These are phyloP conservation scores for Citrus reticulata DNA, from an alignment of 345 rosid species.

Conservation along the genomic window DNA sequence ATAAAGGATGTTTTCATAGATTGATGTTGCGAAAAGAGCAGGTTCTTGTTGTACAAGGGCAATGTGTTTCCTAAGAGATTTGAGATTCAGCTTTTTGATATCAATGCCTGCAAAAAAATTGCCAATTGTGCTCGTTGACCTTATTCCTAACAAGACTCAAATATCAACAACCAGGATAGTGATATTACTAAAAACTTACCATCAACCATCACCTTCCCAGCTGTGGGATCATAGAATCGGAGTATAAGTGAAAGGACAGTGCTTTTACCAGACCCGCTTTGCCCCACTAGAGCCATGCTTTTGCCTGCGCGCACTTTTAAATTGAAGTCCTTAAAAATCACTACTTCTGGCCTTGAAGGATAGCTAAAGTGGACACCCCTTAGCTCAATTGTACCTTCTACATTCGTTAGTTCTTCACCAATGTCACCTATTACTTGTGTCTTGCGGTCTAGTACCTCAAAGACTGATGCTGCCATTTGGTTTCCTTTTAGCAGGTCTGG, in stretches of 20 bases:
- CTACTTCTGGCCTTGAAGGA: conserved; percentile 84
- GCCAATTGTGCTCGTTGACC: not conserved
- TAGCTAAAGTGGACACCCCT: conserved; percentile 70
- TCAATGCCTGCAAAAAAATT: conserved; percentile 51
- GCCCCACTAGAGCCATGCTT: conserved; percentile 93
- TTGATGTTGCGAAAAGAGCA: conserved; percentile 81
- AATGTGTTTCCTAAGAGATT: conserved; percentile 68
- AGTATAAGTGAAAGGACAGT: conserved; percentile 82
- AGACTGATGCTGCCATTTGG: conserved; percentile 90
- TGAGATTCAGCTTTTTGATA: conserved; percentile 62
- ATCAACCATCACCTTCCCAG: conserved; percentile 81
- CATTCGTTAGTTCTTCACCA: conserved; percentile 57
- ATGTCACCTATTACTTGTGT: conserved; percentile 59
- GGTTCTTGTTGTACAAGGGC: conserved; percentile 96
- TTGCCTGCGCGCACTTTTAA: conserved; percentile 62
- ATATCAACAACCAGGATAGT: not conserved
- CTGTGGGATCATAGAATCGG: conserved; percentile 83
- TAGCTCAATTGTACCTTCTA: conserved; percentile 75
- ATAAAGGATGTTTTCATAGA: conserved; percentile 82
- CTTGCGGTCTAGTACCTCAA: conserved; percentile 76
- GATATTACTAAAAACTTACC: conserved; percentile 39
- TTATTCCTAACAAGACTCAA: not conserved
- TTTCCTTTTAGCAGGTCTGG: conserved; percentile 94
- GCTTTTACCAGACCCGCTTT: conserved; percentile 97
- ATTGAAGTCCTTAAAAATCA: conserved; percentile 68